Evolutionary conservation across 192 early-diverging fungal species (phyloP).

Genomic region (Helicostylum pulchrum): DNA sequence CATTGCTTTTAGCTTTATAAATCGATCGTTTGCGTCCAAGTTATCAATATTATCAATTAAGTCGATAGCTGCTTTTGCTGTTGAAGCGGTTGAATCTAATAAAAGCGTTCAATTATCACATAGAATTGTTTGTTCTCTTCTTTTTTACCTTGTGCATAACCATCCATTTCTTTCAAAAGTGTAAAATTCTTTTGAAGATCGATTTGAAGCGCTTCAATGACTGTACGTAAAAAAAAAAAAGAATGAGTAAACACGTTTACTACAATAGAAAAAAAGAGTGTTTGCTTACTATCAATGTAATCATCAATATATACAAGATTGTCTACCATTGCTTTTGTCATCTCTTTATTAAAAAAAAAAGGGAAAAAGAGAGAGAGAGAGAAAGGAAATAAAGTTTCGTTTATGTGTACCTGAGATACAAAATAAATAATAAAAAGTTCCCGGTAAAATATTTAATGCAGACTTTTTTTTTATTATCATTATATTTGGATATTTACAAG

Average conservation of each 20-base stretch:
- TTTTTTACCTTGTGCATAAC: conserved; percentile 34
- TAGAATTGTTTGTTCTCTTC: no score
- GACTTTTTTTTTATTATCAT: no score
- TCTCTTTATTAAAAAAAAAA: neutral
- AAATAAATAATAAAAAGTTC: no score
- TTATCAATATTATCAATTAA: conserved; percentile 60
- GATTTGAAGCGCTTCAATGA: conserved; percentile 65
- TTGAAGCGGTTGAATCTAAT: conserved; percentile 66
- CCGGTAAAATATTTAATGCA: no score
- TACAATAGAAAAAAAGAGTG: conserved; percentile 80
- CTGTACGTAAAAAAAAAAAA: conserved; percentile 24
- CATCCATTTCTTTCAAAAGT: conserved; percentile 88
- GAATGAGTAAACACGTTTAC: conserved; percentile 77
- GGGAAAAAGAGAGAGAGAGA: neutral
- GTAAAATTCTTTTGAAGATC: conserved; percentile 85
- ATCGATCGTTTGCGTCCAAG: conserved; percentile 42
- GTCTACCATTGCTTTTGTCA: conserved; percentile 25
- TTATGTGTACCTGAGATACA: no score
- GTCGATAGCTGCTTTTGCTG: conserved; percentile 57
- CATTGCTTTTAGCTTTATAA: conserved; percentile 46
- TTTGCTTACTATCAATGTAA: conserved; percentile 82
- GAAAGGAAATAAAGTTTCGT: no score
- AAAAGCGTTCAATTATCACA: conserved; percentile 31
- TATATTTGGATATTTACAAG: no score
- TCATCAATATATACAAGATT: conserved; percentile 78